Evolutionary conservation across 1,284 basidiomycete genomes (phyloP), one percentile per base, ranked within the genome.

Genomic region (Cutaneotrichosporon cyanovorans): DNA sequence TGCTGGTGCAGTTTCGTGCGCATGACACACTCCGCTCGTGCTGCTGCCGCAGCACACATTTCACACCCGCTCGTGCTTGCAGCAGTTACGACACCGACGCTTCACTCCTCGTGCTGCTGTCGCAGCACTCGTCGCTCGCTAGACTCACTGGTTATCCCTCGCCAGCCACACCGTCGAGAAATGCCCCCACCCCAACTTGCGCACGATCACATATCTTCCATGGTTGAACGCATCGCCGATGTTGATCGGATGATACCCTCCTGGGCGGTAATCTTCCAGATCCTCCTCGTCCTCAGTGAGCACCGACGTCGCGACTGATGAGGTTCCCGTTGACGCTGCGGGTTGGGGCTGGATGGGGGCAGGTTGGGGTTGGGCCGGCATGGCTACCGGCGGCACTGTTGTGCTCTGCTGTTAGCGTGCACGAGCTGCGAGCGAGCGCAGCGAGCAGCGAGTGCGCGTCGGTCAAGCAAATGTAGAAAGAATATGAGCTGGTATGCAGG

Each of bases 141-240:
- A n/a, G 8, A 76, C 82, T 65, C 69, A 91, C 89, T 82, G 85
- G 67, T 77, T 78, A 68, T 93, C 89, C 61, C 81, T 82, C 23
- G 88, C 87, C 0, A 93, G 77, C 89, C 89, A 93, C 10, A 93
- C 89, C 1, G 89, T 91, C 1, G 84, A 87, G 73, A 98, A 98
- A 72, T 98, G 95, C 36, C 95, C 93, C 78, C 93, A 98, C 28
- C 93, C 95, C 12, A 98, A 82, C 73, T 98, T 98, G 55, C 93
- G 76, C 48, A 96, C 90, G 60, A 97, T 87, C 58, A 82, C 71
- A 69, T 98, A 98, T 38, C 93, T 76, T 9, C 81, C 86, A 56
- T 89, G 82, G 46, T 85, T 88, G 71, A 96, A 96, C 22, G 78
- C 71, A 73, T 97, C 90, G 62, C 92, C 93, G 54, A 98, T 90